phyloP scores from a whole-genome alignment of 345 rosid species.

The Lumnitzera racemosa region DNA sequence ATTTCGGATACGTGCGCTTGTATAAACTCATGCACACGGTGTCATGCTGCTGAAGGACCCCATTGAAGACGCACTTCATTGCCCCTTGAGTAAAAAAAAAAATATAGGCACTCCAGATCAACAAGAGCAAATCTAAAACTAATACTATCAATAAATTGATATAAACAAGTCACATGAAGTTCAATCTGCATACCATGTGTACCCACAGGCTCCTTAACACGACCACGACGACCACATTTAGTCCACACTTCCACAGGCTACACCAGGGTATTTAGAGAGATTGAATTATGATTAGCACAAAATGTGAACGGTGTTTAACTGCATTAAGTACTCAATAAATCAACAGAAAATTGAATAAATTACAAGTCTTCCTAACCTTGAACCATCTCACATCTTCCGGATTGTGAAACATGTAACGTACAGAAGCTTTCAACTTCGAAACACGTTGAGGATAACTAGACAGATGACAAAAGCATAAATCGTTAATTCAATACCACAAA shows the following conservation, averaged over 20 bases:
- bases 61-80: conserved; percentile 83
- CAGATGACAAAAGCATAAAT: background rate
- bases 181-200: conserved; percentile 63
- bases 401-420: conserved; percentile 82
- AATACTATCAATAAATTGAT: background rate
- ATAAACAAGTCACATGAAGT: background rate
- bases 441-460: conserved; percentile 93
- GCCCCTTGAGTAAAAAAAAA: conserved; percentile 46
- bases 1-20: conserved; percentile 87
- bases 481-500: background rate
- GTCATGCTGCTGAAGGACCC: conserved; percentile 82
- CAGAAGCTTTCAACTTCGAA: conserved; percentile 74
- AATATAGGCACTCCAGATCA: background rate
- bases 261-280: conserved; percentile 10
- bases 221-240: conserved; percentile 80
- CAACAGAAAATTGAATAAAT: background rate
- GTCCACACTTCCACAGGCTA: conserved; percentile 95
- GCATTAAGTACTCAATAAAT: background rate
- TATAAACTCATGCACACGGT: conserved; percentile 82
- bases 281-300: background rate
- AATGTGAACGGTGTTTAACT: background rate
- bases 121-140: background rate
- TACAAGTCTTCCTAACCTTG: conserved; percentile 41
- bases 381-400: conserved; percentile 98
- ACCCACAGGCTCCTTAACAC: conserved; percentile 88